These are phyloP conservation scores for Talaromyces sp. DNA, from an alignment of 2,329 filamentous ascomycete species.

Conservation along the genomic window DNA sequence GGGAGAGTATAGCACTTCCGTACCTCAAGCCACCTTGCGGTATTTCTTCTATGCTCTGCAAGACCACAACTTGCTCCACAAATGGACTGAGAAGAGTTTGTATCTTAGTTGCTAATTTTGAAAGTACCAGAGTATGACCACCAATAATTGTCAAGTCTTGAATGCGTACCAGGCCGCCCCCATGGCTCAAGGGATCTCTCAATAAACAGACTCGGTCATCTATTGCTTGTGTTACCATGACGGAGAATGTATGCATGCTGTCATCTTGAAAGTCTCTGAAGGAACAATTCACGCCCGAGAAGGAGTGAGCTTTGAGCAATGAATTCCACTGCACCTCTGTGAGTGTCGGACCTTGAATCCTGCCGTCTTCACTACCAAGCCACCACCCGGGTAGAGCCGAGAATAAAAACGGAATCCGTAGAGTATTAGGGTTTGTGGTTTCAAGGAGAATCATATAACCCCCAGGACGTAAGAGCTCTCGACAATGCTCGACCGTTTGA, in stretches of 20 bases:
- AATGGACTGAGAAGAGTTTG: background rate
- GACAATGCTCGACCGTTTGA: slow-evolving; percentile 25
- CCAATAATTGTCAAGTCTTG: slow-evolving; percentile 7
- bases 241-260: slow-evolving; percentile 1
- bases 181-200: slow-evolving; percentile 3
- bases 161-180: background rate
- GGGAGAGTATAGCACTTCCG: slow-evolving; percentile 1
- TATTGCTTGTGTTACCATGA: slow-evolving; percentile 13
- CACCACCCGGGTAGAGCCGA: slow-evolving; percentile 22
- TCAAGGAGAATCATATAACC: slow-evolving; percentile 48
- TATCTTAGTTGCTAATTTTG: background rate
- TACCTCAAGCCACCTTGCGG: background rate
- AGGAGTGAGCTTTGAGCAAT: background rate
- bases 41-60: background rate
- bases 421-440: slow-evolving; percentile 22
- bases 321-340: slow-evolving; percentile 19
- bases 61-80: background rate
- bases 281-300: slow-evolving; percentile 11
- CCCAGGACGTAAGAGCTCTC: slow-evolving; percentile 34
- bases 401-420: background rate
- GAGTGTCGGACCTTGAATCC: background rate
- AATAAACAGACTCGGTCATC: slow-evolving; percentile 6
- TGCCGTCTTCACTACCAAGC: slow-evolving; percentile 23
- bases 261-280: slow-evolving; percentile 9
- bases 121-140: background rate